Conservation (phyloP, 1,284 basidiomycete species). For the Laetiporus sulphureus region DNA sequence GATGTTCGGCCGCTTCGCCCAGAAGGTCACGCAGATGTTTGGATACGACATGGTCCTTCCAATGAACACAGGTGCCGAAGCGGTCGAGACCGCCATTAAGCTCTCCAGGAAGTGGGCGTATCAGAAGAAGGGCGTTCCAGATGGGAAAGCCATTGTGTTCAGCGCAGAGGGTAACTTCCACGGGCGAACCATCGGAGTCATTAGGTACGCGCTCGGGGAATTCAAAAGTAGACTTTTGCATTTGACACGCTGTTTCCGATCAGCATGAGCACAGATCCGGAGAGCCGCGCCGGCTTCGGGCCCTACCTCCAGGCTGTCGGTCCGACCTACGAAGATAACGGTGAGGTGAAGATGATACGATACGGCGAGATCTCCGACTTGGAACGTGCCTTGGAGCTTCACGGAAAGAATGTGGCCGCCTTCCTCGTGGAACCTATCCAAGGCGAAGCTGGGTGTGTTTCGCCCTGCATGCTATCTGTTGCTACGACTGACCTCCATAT, state of each 20-base stretch:
- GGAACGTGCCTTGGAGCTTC: constrained; percentile 72
- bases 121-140: constrained; percentile 77
- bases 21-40: constrained; percentile 81
- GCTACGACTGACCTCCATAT: not conserved
- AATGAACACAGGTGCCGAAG: constrained; percentile 99
- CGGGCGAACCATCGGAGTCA: constrained; percentile 87
- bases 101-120: constrained; percentile 93
- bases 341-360: constrained; percentile 55
- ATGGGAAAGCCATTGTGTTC: constrained; percentile 85
- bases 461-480: not conserved
- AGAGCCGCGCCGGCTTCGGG: constrained; percentile 83
- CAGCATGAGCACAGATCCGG: constrained; percentile 95
- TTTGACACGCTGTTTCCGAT: constrained; percentile 10
- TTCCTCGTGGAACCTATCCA: constrained; percentile 98
- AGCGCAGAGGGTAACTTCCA: constrained; percentile 93
- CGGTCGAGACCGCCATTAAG: constrained; percentile 88
- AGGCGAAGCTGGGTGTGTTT: constrained; percentile 90
- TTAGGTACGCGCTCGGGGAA: constrained; percentile 44
- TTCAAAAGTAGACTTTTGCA: constrained; percentile 13
- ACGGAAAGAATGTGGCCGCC: constrained; percentile 84
- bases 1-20: constrained; percentile 84
- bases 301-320: constrained; percentile 88
- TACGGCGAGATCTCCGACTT: constrained; percentile 84
- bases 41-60: constrained; percentile 96
- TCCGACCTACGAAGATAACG: constrained; percentile 56